Evolutionary conservation across 2,329 filamentous ascomycete genomes (phyloP).

Genomic region (Clonostachys byssicola): DNA sequence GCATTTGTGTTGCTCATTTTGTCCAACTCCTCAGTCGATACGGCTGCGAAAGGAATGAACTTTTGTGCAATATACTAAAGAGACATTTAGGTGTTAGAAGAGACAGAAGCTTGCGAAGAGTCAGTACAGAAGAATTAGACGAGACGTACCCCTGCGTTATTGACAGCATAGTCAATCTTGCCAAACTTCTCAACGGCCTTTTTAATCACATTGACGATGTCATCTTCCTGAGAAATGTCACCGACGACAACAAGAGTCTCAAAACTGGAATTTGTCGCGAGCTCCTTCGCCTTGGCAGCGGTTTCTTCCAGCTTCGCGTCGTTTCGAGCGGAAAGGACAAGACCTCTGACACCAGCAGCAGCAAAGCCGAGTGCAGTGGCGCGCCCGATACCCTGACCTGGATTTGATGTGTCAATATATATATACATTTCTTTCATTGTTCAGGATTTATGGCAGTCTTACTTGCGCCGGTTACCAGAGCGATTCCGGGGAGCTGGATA

Average conservation of each 20-base stretch:
- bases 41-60: not conserved
- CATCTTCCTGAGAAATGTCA: too few relatives aligned
- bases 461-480: too few relatives aligned
- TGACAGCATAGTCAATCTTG: constrained; percentile 10
- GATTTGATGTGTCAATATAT: too few relatives aligned
- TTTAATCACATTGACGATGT: constrained; percentile 24
- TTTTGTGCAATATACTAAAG: not conserved
- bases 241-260: too few relatives aligned
- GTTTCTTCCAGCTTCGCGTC: constrained; percentile 1
- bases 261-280: too few relatives aligned
- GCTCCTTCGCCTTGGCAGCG: too few relatives aligned
- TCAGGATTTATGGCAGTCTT: too few relatives aligned
- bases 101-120: too few relatives aligned
- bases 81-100: too few relatives aligned
- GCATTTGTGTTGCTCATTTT: constrained; percentile 5
- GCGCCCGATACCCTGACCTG: constrained; percentile 38
- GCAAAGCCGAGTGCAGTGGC: constrained; percentile 51
- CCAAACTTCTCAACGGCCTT: constrained; percentile 5
- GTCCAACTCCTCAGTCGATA: not conserved
- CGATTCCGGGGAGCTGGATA: too few relatives aligned
- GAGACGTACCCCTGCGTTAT: constrained; percentile 6
- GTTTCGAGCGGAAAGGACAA: constrained; percentile 49
- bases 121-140: not conserved
- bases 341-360: constrained; percentile 41
- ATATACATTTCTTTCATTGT: too few relatives aligned